phyloP scores from a whole-genome alignment of 495 filamentous ascomycete genomes.

The Neurospora tetrasperma region DNA sequence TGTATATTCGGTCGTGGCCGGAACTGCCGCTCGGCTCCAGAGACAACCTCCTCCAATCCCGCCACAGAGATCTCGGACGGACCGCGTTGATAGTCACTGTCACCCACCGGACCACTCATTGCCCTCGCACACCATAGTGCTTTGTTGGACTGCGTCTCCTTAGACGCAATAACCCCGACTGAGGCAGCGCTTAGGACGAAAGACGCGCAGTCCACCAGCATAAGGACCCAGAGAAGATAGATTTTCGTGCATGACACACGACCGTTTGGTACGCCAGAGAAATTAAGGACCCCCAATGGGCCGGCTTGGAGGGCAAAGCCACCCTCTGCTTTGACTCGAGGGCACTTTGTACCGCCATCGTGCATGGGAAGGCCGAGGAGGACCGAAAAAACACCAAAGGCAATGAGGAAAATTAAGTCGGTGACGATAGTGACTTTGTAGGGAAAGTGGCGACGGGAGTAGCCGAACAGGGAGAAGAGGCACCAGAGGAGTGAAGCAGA shows the following conservation, averaged over 20 bases:
- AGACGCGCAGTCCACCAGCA: not conserved
- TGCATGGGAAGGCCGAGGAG: conserved; percentile 69
- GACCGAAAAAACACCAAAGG: conserved; percentile 58
- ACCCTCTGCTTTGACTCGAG: not conserved
- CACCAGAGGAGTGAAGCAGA: conserved; percentile 70
- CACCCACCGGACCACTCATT: not conserved
- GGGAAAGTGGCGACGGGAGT: conserved; percentile 63
- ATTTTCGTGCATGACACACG: not conserved
- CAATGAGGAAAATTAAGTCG: conserved; percentile 60
- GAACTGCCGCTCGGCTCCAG: not conserved
- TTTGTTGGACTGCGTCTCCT: not conserved
- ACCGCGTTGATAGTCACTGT: not conserved
- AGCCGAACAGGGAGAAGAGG: conserved; percentile 64
- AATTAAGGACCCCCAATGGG: not conserved
- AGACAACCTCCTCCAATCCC: not conserved
- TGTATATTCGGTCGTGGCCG: not conserved
- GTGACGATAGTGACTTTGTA: conserved; percentile 54
- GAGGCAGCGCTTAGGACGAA: not conserved
- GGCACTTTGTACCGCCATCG: conserved; percentile 21
- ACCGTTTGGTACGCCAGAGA: not conserved
- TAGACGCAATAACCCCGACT: not conserved
- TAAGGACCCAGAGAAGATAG: not conserved
- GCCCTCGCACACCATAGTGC: not conserved
- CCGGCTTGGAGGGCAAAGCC: not conserved
- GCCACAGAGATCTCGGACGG: not conserved